phyloP scores from a whole-genome alignment of 73 alveolate species.

The Paramecium biaurelia region DNA sequence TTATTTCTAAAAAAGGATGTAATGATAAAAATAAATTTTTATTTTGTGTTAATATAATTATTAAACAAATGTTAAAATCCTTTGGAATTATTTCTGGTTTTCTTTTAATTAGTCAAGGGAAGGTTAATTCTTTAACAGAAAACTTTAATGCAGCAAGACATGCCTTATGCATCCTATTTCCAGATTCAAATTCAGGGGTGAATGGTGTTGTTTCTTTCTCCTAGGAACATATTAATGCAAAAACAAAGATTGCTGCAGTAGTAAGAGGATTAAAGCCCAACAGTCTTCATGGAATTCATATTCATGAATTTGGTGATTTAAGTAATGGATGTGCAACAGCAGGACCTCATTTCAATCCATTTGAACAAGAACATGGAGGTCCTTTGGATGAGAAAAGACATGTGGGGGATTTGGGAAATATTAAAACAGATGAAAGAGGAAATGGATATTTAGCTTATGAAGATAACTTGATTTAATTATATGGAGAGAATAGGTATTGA shows the following conservation, averaged over 20 bases:
- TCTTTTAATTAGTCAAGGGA: not conserved
- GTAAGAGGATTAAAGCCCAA: constrained; percentile 72
- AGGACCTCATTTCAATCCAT: constrained; percentile 92
- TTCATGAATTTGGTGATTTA: constrained; percentile 85
- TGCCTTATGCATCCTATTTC: constrained; percentile 52
- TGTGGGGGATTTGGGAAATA: constrained; percentile 90
- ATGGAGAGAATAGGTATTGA: constrained; percentile 56
- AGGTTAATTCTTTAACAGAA: constrained; percentile 5
- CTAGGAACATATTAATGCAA: constrained; percentile 62
- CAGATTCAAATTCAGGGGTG: constrained; percentile 45
- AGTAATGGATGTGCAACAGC: constrained; percentile 87
- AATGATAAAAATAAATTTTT: not conserved
- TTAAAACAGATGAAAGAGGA: constrained; percentile 70
- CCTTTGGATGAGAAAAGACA: constrained; percentile 85
- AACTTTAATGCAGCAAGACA: not conserved
- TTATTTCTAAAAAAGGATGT: not conserved
- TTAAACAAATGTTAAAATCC: not conserved
- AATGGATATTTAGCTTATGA: constrained; percentile 55
- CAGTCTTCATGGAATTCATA: constrained; percentile 84
- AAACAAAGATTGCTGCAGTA: constrained; percentile 69
- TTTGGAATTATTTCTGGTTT: not conserved
- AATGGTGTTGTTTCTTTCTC: constrained; percentile 75
- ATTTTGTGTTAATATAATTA: not conserved
- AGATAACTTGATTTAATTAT: constrained; percentile 54
- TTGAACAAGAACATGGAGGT: constrained; percentile 77